phyloP scores from a whole-genome alignment of 2,329 filamentous ascomycete genomes.

The Dactylonectria estremocensis region DNA sequence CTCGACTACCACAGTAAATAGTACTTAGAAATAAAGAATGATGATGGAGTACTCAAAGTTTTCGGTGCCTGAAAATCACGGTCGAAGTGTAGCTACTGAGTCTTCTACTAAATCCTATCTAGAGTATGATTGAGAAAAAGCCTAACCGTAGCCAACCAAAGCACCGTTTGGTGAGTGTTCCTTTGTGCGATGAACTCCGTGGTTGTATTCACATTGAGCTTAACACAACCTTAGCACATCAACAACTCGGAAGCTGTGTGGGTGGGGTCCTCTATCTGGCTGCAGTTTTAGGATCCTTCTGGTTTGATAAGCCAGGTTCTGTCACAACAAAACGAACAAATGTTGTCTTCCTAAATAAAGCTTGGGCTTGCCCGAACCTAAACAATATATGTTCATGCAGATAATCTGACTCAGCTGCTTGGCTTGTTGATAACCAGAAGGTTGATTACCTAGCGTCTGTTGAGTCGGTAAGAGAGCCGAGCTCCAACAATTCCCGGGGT shows the following conservation, averaged over 20 bases:
- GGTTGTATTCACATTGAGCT: neutral
- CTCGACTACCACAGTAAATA: conserved; percentile 23
- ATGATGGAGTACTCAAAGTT: conserved; percentile 28
- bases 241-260: neutral
- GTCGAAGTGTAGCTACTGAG: neutral
- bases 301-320: neutral
- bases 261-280: neutral
- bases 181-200: neutral
- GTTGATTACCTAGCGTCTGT: neutral
- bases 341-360: neutral
- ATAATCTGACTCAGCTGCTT: neutral
- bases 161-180: too few species aligned
- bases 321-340: neutral
- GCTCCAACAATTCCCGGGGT: neutral
- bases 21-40: conserved; percentile 34
- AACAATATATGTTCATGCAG: neutral
- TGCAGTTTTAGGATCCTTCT: neutral
- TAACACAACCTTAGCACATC: neutral
- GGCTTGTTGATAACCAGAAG: neutral
- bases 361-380: neutral
- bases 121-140: too few species aligned
- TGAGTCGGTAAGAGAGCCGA: neutral
- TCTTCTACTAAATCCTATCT: neutral
- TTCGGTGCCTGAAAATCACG: neutral
- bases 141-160: too few species aligned